Evolutionary conservation across 1,284 basidiomycete species (phyloP), one percentile per base, ranked within the genome.

Genomic region (Melampsora americana): DNA sequence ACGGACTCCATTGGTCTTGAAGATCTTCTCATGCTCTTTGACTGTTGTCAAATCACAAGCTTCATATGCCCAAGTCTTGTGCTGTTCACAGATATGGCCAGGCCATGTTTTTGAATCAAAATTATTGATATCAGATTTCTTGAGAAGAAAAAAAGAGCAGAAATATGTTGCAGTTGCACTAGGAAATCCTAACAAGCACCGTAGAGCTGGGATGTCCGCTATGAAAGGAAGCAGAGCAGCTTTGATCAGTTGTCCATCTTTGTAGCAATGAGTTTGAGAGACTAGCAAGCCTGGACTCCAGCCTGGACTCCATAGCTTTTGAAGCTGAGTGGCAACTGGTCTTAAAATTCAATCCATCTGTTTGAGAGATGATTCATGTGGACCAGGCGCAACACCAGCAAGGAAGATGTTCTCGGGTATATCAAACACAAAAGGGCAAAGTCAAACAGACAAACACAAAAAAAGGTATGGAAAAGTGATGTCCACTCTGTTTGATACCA

Each of bases 331-430:
- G 3, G 83, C 78, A 9, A 84, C 59, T 1, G 81, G 81, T 23
- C 64, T 16, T 0, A 84, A 59, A 68, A 81, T 80, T 44, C 80
- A 80, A 67, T 84, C 83, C 44, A 83, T 71, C n/a, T 80, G 46
- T 14, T 78, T 42, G 0, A 72, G 35, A 0, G 66, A 62, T 5
- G 78, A 79, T 50, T 80, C 78, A 16, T 60, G 42, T 9, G 79
- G 79, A 1, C 80, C 80, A 23, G 81, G 84, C 82, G 81, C 81
- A 12, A 85, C 78, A 1, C 83, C 83, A 9, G 81, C 82, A 18
- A 85, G 79, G 69, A 80, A 85, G 20, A 85, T 78, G 62, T 85
- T 84, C 66, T 85, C 81, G 0, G 78, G 62, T 16, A 80, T 30
- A 69, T 0, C 84, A 81, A 16, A 83, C 28, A 3, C 78, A 42